Base-by-base conservation (phyloP, 2,329 filamentous ascomycete species). In the Tolypocladium cylindrosporum region DNA sequence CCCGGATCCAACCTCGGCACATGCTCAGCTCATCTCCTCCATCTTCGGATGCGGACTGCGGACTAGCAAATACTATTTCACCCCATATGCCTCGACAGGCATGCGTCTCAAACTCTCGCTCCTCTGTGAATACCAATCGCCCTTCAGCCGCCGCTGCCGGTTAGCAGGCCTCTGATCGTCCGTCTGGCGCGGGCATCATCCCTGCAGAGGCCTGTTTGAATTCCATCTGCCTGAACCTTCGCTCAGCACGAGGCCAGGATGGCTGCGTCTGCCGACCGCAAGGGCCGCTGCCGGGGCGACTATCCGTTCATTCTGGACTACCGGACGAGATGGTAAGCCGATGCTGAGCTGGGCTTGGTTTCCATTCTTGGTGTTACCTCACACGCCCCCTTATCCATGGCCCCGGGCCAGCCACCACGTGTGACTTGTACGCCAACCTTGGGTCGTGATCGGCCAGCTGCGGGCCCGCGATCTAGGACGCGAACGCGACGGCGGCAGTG, bases 221-320 rank as follows among this genome's bases (percentile, higher is more conserved):
- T 24, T 45, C 21, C 42, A 14, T 14, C 4, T 24, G 45, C 45
- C 45, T 14, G 14, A 34, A 50, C 45, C 24, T 50, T 10, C 27
- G 10, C 27, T 34, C 45, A 24, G 21, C 5, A 4, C 24, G 24
- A 34, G 13, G 45, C 27, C 45, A 50, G 6, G 8, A 56, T 56
- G 59, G 51, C 64, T 58, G 62, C 67, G 6, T 58, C 63, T 9
- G 59, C 61, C 50, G 61, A 67, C 36, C 75, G 85, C 54, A 92
- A 89, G 72, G 75, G 75, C 61, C 83, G 88, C 54, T 80, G 74
- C 53, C 82, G 90, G 61, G 75, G 75, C 43, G 90, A 96, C 72
- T 97, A 96, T 72, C 79, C 79, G 54, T 96, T 87, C 70, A 77
- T 86, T 48, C 80, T 93, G 36, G 89, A 94, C 63, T 96, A 96